Conservation (phyloP, 768 basidiomycete genomes). For the Calvatia gigantea region DNA sequence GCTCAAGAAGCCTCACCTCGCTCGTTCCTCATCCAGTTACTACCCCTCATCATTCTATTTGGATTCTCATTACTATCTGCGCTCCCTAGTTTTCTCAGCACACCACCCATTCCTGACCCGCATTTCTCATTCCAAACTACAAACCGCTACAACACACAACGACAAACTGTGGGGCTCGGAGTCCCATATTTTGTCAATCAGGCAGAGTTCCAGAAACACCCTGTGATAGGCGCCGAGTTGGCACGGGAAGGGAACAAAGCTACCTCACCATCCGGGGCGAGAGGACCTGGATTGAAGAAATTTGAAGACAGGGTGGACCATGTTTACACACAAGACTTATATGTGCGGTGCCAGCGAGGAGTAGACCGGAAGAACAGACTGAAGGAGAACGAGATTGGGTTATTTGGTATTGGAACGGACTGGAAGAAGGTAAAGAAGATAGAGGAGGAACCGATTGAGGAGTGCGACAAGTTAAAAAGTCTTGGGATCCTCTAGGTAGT, state of each 20-base stretch:
- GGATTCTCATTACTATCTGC: constrained; percentile 80
- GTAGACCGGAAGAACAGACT: constrained; percentile 63
- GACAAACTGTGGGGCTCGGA: constrained; percentile 66
- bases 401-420: constrained; percentile 91
- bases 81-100: constrained; percentile 71
- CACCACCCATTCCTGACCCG: constrained; percentile 72
- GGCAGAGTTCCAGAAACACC: constrained; percentile 72
- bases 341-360: constrained; percentile 67
- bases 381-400: constrained; percentile 75
- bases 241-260: constrained; percentile 45
- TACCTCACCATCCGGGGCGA: constrained; percentile 32
- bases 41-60: constrained; percentile 83
- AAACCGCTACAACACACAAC: constrained; percentile 60
- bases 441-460: constrained; percentile 63
- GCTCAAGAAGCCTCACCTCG: constrained; percentile 44
- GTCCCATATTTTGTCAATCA: constrained; percentile 85
- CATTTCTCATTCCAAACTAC: constrained; percentile 66
- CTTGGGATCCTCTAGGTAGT: constrained; percentile 45
- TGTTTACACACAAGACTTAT: constrained; percentile 67
- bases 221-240: constrained; percentile 68
- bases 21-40: constrained; percentile 68
- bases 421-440: constrained; percentile 85
- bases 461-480: constrained; percentile 74
- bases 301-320: constrained; percentile 82
- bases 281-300: constrained; percentile 42